Evolutionary conservation across 2,329 filamentous ascomycete genomes (phyloP).

Genomic region (Colletotrichum australisinense): DNA sequence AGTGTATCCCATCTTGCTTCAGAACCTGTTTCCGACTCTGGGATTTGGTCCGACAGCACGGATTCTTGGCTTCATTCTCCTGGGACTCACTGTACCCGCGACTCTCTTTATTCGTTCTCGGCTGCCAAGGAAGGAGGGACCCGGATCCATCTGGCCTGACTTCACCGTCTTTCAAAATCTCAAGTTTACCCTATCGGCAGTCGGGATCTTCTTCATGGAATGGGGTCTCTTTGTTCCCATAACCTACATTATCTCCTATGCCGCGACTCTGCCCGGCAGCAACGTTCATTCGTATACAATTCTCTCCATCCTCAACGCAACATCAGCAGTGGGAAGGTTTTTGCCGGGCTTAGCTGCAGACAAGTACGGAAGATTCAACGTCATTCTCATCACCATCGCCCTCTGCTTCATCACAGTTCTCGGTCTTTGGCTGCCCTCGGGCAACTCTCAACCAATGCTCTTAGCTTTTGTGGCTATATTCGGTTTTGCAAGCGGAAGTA

Average conservation of each 20-base stretch:
- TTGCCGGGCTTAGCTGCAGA: constrained; percentile 83
- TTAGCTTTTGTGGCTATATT: constrained; percentile 79
- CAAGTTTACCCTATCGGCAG: constrained; percentile 69
- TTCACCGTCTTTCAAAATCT: constrained; percentile 70
- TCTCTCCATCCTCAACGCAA: constrained; percentile 84
- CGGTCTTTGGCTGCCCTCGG: constrained; percentile 77
- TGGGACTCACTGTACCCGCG: constrained; percentile 58
- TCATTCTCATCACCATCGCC: constrained; percentile 75
- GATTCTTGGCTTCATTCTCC: constrained; percentile 61
- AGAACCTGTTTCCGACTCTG: constrained; percentile 56
- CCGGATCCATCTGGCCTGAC: constrained; percentile 64
- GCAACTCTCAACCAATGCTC: constrained; percentile 64
- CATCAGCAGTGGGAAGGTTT: constrained; percentile 80
- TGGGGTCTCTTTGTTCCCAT: constrained; percentile 80
- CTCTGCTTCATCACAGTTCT: constrained; percentile 66
- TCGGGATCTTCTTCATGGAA: constrained; percentile 77
- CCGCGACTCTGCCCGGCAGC: constrained; percentile 69
- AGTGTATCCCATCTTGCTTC: constrained; percentile 65
- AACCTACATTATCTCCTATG: constrained; percentile 81
- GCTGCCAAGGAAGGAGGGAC: constrained; percentile 59
- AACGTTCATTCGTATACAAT: constrained; percentile 76
- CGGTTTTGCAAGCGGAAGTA: constrained; percentile 83
- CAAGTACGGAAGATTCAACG: constrained; percentile 82
- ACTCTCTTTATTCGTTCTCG: constrained; percentile 64
- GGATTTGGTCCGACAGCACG: constrained; percentile 63